These are phyloP conservation scores for Chamaenerion angustifolium DNA, from an alignment of 345 rosid genomes.

Conservation along the genomic window DNA sequence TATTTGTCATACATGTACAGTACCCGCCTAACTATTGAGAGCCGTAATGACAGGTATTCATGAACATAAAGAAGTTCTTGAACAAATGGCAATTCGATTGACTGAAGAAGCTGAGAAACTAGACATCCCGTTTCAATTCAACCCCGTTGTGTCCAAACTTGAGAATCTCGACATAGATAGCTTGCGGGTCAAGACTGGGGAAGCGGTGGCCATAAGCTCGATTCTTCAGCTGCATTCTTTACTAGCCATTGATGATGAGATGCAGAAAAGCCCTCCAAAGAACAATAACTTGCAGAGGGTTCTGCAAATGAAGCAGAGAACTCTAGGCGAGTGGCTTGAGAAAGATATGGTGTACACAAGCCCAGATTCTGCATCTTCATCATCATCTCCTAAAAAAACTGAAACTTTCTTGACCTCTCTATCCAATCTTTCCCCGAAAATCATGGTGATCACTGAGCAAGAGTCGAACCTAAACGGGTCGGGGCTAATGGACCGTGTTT, in stretches of 20 bases:
- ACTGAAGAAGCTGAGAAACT: slow-evolving; percentile 57
- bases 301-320: slow-evolving; percentile 25
- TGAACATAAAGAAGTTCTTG: slow-evolving; percentile 48
- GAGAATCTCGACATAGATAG: slow-evolving; percentile 42
- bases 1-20: too few species aligned
- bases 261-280: slow-evolving; percentile 16
- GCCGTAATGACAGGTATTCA: too few species aligned
- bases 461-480: slow-evolving; percentile 46
- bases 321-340: slow-evolving; percentile 60
- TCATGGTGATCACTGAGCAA: slow-evolving; percentile 57
- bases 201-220: slow-evolving; percentile 61
- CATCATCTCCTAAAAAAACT: slow-evolving; percentile 33
- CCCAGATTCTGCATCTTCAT: slow-evolving; percentile 34
- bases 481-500: slow-evolving; percentile 40
- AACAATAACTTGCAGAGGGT: slow-evolving; percentile 15
- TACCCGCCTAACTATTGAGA: too few species aligned
- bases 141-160: slow-evolving; percentile 39
- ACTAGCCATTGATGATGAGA: slow-evolving; percentile 42
- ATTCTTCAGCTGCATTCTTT: slow-evolving; percentile 56
- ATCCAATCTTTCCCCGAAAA: slow-evolving; percentile 45
- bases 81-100: slow-evolving; percentile 45
- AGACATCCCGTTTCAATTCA: slow-evolving; percentile 63
- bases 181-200: slow-evolving; percentile 57
- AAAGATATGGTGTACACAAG: slow-evolving; percentile 20
- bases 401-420: slow-evolving; percentile 34